Conservation (phyloP, 495 filamentous ascomycete species). For the Lophium mytilinum region DNA sequence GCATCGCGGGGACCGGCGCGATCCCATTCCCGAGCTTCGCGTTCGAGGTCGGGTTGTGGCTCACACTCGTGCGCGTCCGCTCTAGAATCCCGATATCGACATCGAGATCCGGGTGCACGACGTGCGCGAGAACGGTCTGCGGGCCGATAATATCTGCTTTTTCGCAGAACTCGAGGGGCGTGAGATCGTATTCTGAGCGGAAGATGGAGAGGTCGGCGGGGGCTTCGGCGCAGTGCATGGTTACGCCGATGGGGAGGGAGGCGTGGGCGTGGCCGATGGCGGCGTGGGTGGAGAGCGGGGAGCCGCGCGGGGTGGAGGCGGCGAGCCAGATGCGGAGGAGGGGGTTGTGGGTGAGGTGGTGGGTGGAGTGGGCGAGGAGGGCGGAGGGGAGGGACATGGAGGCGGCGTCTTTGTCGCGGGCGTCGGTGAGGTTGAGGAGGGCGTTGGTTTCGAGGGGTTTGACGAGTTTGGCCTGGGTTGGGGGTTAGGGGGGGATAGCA, state of each 20-base stretch:
- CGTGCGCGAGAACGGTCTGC: conserved; percentile 12
- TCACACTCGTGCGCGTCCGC: conserved; percentile 10
- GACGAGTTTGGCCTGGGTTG: conserved; percentile 32
- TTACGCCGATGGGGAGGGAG: conserved; percentile 3
- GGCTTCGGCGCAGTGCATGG: conserved; percentile 15
- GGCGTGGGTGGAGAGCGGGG: background rate
- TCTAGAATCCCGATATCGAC: conserved; percentile 11
- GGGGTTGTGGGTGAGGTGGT: conserved; percentile 4
- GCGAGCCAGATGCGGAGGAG: conserved; percentile 5
- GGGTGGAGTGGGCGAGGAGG: background rate
- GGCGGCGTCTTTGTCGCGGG: conserved; percentile 28
- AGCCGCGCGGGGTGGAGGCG: conserved; percentile 7
- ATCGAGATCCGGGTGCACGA: conserved; percentile 29
- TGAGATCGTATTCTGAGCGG: background rate
- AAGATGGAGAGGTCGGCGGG: conserved; percentile 1
- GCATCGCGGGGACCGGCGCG: conserved; percentile 8
- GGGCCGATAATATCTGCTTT: background rate
- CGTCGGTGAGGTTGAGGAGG: conserved; percentile 29
- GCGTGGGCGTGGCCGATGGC: background rate
- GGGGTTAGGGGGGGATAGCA: background rate
- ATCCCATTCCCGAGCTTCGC: conserved; percentile 7
- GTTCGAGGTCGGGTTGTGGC: conserved; percentile 13
- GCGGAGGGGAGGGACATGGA: conserved; percentile 12
- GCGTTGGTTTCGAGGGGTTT: conserved; percentile 32
- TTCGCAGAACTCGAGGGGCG: conserved; percentile 6